A percentile compares a stretch with the other conserved stretches of the same genome.
Conservation (phyloP, 164 flowering plant species). For the Vitis rupestris region DNA sequence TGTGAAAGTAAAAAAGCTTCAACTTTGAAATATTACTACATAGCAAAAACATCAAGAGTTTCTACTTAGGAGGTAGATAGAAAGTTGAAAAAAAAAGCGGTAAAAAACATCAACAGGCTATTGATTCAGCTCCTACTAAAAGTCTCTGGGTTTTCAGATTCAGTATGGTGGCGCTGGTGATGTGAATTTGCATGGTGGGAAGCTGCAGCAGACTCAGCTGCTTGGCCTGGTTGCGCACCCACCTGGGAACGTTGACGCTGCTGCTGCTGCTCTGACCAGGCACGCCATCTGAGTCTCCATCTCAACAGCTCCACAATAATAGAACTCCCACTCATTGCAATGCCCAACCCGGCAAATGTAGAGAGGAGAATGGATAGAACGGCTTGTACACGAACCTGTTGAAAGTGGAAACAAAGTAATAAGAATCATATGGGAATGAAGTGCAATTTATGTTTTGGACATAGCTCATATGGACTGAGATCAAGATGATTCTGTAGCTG, state of each 20-base stretch:
- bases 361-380: constrained; percentile 81
- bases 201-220: constrained; percentile 20
- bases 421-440: no score
- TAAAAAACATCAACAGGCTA: neutral
- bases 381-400: constrained; percentile 72
- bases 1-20: no score
- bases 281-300: constrained; percentile 52
- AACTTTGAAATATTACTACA: no score
- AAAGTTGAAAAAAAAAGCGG: no score
- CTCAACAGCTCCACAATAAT: constrained; percentile 65
- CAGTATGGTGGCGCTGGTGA: constrained; percentile 6
- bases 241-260: constrained; percentile 27
- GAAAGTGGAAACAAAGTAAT: no score
- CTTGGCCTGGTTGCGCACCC: constrained; percentile 14
- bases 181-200: constrained; percentile 5
- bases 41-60: no score
- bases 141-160: constrained; percentile 27
- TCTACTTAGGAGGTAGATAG: no score
- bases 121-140: constrained; percentile 18
- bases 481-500: no score
- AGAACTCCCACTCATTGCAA: constrained; percentile 77
- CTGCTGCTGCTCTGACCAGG: constrained; percentile 21
- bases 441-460: no score
- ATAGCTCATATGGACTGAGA: no score
- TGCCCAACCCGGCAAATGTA: constrained; percentile 82